These are phyloP conservation scores for Xylariomycetidae sp. DNA, from an alignment of 2,329 filamentous ascomycete genomes.

Conservation along the genomic window DNA sequence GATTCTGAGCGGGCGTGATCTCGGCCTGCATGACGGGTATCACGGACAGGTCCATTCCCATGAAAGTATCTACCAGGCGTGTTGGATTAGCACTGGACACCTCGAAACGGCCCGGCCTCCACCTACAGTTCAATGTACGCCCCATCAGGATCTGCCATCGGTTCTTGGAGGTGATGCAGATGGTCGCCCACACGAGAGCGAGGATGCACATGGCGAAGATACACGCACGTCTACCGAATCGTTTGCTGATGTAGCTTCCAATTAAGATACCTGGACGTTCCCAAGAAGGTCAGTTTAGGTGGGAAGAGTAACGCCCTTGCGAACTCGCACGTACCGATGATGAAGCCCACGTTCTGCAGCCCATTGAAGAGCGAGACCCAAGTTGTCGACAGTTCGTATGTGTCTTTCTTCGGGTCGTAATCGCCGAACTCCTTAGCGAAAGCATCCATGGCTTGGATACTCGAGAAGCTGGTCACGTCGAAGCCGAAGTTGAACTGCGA, in stretches of 20 bases:
- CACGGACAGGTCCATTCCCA: constrained; percentile 33
- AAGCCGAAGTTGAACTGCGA: constrained; percentile 35
- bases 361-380: too few species aligned
- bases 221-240: constrained; percentile 27
- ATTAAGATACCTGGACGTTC: constrained; percentile 27
- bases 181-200: constrained; percentile 25
- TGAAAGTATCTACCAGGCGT: too few species aligned
- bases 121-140: constrained; percentile 30
- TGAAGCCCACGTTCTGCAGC: too few species aligned
- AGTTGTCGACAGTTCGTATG: too few species aligned
- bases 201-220: constrained; percentile 33
- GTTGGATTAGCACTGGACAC: too few species aligned
- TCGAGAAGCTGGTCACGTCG: constrained; percentile 30
- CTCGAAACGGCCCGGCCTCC: too few species aligned
- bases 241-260: constrained; percentile 23
- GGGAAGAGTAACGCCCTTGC: too few species aligned
- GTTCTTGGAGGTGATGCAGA: constrained; percentile 26
- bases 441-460: constrained; percentile 32
- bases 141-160: constrained; percentile 28
- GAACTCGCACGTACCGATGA: too few species aligned
- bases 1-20: constrained; percentile 22
- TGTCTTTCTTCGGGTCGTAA: too few species aligned
- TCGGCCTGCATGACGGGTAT: constrained; percentile 31
- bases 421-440: constrained; percentile 30
- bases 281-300: too few species aligned